phyloP scores from a whole-genome alignment of 306 rosid species.

The Glycine soja region DNA sequence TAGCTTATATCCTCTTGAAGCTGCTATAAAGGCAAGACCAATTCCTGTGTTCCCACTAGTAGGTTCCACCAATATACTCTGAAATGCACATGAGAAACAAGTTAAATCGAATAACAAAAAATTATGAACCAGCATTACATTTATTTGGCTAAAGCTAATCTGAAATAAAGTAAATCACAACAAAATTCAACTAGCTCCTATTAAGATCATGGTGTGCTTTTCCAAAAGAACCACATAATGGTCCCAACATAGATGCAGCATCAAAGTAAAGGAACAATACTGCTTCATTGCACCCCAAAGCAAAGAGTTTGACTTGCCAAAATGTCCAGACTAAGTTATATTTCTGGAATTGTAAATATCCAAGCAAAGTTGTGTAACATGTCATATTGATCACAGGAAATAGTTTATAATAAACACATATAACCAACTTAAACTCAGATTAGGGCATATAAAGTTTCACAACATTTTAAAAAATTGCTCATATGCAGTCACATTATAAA shows the following conservation, averaged over 20 bases:
- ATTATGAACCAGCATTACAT: constrained; percentile 34
- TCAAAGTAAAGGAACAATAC: constrained; percentile 6
- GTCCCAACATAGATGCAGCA: background rate
- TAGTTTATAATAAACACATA: too few species aligned
- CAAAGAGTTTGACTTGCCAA: too few species aligned
- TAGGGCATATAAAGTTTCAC: too few species aligned
- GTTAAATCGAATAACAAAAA: constrained; percentile 39
- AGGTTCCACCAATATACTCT: constrained; percentile 97
- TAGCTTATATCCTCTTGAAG: constrained; percentile 95
- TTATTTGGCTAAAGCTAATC: constrained; percentile 20
- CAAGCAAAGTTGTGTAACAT: too few species aligned
- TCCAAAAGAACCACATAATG: background rate
- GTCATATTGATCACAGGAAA: too few species aligned
- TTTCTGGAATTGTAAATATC: too few species aligned
- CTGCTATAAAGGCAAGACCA: constrained; percentile 98
- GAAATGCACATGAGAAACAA: constrained; percentile 44
- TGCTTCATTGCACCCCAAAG: background rate
- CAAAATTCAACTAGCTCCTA: background rate
- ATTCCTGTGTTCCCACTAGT: constrained; percentile 99
- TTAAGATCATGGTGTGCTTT: background rate
- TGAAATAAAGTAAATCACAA: constrained; percentile 35
- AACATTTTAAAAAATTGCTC: too few species aligned
- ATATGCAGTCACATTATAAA: constrained; percentile 5
- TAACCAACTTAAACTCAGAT: too few species aligned
- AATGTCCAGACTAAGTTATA: too few species aligned